Percentiles rank a stretch among this genome's conserved stretches.
These are phyloP conservation scores for Lasiodiplodia sp. DNA, from an alignment of 2,329 filamentous ascomycete genomes.

Conservation along the genomic window DNA sequence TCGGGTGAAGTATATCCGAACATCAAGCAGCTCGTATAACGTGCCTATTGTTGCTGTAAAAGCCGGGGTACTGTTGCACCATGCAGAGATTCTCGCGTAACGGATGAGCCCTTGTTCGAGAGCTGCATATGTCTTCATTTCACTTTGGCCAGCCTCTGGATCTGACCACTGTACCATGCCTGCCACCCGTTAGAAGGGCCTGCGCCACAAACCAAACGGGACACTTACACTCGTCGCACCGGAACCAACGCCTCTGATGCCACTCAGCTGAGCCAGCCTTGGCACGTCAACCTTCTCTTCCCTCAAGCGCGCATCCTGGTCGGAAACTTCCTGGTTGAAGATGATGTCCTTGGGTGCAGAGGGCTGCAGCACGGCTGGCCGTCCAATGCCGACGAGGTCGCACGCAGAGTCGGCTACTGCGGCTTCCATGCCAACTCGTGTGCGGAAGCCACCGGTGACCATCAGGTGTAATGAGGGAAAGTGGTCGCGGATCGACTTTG, in stretches of 20 bases:
- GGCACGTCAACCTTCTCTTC: constrained; percentile 11
- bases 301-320: constrained; percentile 30
- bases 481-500: constrained; percentile 38
- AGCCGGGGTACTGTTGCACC: neutral
- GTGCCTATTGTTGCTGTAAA: neutral
- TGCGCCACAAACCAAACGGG: too few relatives aligned
- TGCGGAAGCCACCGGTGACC: constrained; percentile 70
- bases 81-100: neutral
- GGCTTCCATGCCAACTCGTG: constrained; percentile 57
- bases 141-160: neutral
- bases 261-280: constrained; percentile 15
- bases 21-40: neutral
- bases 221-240: constrained; percentile 2
- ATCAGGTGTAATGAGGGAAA: constrained; percentile 39
- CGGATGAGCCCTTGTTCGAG: neutral
- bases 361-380: constrained; percentile 49
- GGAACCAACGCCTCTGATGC: neutral
- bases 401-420: constrained; percentile 57
- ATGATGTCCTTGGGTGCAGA: constrained; percentile 31
- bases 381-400: constrained; percentile 58
- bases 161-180: neutral
- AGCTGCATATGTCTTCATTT: neutral
- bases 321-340: constrained; percentile 31
- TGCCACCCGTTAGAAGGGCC: neutral
- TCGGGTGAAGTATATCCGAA: neutral